Conservation (phyloP, 345 rosid species). For the Camelina hispida region DNA sequence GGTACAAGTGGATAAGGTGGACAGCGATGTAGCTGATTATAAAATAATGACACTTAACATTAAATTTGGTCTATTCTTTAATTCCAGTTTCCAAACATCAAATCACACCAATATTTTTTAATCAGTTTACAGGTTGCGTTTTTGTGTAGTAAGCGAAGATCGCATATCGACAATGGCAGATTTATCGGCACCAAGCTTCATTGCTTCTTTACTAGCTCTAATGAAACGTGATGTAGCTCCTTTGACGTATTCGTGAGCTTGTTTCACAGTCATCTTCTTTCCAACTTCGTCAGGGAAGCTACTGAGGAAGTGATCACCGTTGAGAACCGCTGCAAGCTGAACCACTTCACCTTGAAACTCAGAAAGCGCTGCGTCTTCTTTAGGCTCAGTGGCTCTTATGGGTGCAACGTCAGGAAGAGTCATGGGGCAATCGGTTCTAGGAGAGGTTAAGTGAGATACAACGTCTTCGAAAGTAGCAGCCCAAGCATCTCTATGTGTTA, state of each 20-base stretch:
- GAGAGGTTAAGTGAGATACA: constrained; percentile 63
- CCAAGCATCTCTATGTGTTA: constrained; percentile 98
- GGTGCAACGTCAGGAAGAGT: constrained; percentile 74
- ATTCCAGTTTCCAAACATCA: constrained; percentile 20
- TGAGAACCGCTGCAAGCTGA: constrained; percentile 92
- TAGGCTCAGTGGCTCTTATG: constrained; percentile 74
- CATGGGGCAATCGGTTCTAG: constrained; percentile 95
- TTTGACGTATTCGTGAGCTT: constrained; percentile 75
- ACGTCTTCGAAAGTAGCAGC: constrained; percentile 91
- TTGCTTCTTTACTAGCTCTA: constrained; percentile 90
- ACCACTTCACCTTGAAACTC: constrained; percentile 91
- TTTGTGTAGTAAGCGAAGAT: constrained; percentile 82
- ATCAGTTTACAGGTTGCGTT: constrained; percentile 40
- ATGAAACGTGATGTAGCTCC: constrained; percentile 79
- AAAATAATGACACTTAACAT: not conserved
- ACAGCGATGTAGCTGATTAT: constrained; percentile 37
- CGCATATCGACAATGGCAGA: constrained; percentile 96
- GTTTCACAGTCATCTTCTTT: constrained; percentile 82
- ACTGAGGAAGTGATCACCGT: constrained; percentile 87
- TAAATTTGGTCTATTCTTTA: constrained; percentile 5
- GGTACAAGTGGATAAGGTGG: constrained; percentile 43
- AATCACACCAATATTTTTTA: constrained; percentile 21
- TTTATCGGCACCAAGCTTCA: constrained; percentile 81
- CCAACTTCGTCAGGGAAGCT: constrained; percentile 79
- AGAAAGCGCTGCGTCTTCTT: constrained; percentile 63